Evolutionary conservation across 2,329 filamentous ascomycete genomes (phyloP).

Genomic region (Knufia fluminis): DNA sequence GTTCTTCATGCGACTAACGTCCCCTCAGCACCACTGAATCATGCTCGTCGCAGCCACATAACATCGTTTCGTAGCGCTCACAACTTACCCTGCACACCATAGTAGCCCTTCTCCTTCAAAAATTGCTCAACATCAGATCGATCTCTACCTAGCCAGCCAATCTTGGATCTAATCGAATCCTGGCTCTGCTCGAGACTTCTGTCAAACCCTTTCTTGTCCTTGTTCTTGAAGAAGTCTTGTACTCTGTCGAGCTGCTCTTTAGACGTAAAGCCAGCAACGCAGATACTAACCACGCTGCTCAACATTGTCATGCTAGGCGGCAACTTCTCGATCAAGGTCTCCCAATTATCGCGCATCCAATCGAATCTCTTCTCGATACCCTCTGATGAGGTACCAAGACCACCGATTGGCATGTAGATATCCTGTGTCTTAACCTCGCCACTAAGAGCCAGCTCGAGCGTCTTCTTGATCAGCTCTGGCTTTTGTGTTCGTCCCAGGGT

Average conservation of each 20-base stretch:
- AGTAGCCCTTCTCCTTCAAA: slow-evolving; percentile 58
- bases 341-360: slow-evolving; percentile 86
- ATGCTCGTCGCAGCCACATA: too few relatives aligned
- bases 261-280: slow-evolving; percentile 70
- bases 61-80: background rate
- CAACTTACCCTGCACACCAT: slow-evolving; percentile 7
- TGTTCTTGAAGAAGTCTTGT: slow-evolving; percentile 68
- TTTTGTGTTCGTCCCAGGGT: slow-evolving; percentile 69
- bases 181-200: slow-evolving; percentile 81
- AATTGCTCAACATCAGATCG: slow-evolving; percentile 64
- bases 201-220: slow-evolving; percentile 81
- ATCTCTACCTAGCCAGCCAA: slow-evolving; percentile 70
- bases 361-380: slow-evolving; percentile 72
- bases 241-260: slow-evolving; percentile 66
- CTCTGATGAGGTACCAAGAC: slow-evolving; percentile 64
- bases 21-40: too few relatives aligned
- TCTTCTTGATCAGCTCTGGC: slow-evolving; percentile 70
- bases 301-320: slow-evolving; percentile 83
- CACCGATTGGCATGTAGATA: slow-evolving; percentile 77
- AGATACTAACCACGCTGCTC: slow-evolving; percentile 71
- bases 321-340: slow-evolving; percentile 67
- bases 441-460: slow-evolving; percentile 64
- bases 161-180: slow-evolving; percentile 76
- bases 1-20: too few relatives aligned
- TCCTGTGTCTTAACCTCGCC: slow-evolving; percentile 89